Conservation (phyloP, 108 stramenopile species). For the Cyclotella sp. region DNA sequence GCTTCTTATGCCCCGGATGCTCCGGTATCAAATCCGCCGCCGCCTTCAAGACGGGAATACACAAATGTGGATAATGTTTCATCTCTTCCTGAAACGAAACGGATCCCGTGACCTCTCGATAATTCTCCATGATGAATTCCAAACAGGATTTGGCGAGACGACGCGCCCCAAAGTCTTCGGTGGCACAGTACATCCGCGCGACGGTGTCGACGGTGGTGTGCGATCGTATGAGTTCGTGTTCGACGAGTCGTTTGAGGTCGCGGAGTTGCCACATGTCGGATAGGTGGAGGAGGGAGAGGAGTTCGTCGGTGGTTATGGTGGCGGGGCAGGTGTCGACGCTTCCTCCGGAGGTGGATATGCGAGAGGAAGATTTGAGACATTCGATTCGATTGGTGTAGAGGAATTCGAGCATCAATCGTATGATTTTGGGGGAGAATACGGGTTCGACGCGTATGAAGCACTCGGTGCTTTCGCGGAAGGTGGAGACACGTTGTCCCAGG, state of each 20-base stretch:
- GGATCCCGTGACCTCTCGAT: slow-evolving; percentile 84
- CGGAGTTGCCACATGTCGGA: slow-evolving; percentile 89
- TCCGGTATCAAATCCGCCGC: slow-evolving; percentile 93
- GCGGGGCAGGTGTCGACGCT: slow-evolving; percentile 25
- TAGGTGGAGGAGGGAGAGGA: slow-evolving; percentile 77
- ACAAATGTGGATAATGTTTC: slow-evolving; percentile 89
- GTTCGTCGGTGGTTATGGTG: slow-evolving; percentile 70
- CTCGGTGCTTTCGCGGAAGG: slow-evolving; percentile 79
- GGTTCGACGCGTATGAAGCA: slow-evolving; percentile 84
- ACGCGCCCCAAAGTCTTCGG: slow-evolving; percentile 86
- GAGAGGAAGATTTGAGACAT: slow-evolving; percentile 49
- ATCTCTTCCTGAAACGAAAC: slow-evolving; percentile 89
- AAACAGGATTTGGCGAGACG: slow-evolving; percentile 83
- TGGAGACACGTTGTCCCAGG: slow-evolving; percentile 35
- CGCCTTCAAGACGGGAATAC: slow-evolving; percentile 90
- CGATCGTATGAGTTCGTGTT: slow-evolving; percentile 84
- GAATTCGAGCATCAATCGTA: slow-evolving; percentile 93
- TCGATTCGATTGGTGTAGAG: slow-evolving; percentile 94
- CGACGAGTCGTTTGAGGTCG: slow-evolving; percentile 87
- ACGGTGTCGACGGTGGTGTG: slow-evolving; percentile 88
- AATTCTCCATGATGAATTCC: slow-evolving; percentile 90
- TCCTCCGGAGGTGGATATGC: slow-evolving; percentile 2
- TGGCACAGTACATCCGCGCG: slow-evolving; percentile 86
- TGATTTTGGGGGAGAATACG: slow-evolving; percentile 70
- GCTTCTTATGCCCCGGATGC: slow-evolving; percentile 82